These are phyloP conservation scores for Strobilomyces echinocephalus DNA, from an alignment of 768 basidiomycete species.

Conservation along the genomic window DNA sequence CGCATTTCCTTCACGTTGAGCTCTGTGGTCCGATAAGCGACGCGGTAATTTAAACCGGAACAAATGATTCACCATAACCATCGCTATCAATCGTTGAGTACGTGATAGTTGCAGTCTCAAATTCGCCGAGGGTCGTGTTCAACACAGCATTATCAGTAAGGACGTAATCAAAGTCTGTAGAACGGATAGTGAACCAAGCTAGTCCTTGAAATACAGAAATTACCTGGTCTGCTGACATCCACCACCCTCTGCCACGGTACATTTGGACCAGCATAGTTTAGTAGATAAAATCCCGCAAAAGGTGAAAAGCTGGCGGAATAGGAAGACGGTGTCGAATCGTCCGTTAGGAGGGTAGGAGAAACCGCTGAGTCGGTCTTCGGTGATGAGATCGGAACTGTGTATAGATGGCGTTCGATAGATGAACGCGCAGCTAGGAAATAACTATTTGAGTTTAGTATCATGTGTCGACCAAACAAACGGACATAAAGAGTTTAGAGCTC, in stretches of 20 bases:
- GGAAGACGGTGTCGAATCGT: conserved; percentile 46
- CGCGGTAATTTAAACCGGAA: conserved; percentile 12
- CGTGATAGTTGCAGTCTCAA: conserved; percentile 64
- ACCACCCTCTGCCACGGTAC: conserved; percentile 86
- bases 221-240: conserved; percentile 45
- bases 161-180: conserved; percentile 54
- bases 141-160: conserved; percentile 70
- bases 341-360: conserved; percentile 49
- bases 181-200: not conserved
- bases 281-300: conserved; percentile 75
- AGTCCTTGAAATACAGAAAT: conserved; percentile 14
- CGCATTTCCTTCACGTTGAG: conserved; percentile 88
- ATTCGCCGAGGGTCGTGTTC: conserved; percentile 58
- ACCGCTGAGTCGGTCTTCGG: conserved; percentile 29
- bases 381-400: conserved; percentile 66
- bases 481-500: conserved; percentile 35
- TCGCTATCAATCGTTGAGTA: conserved; percentile 74
- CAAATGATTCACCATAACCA: conserved; percentile 57
- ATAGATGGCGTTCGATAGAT: conserved; percentile 80
- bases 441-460: conserved; percentile 38
- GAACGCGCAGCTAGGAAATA: conserved; percentile 88
- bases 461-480: conserved; percentile 20
- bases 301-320: conserved; percentile 79
- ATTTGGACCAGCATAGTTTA: conserved; percentile 74
- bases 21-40: conserved; percentile 43